Evolutionary conservation across 108 stramenopile species (phyloP).

Genomic region (Mediolabrus comicus): DNA sequence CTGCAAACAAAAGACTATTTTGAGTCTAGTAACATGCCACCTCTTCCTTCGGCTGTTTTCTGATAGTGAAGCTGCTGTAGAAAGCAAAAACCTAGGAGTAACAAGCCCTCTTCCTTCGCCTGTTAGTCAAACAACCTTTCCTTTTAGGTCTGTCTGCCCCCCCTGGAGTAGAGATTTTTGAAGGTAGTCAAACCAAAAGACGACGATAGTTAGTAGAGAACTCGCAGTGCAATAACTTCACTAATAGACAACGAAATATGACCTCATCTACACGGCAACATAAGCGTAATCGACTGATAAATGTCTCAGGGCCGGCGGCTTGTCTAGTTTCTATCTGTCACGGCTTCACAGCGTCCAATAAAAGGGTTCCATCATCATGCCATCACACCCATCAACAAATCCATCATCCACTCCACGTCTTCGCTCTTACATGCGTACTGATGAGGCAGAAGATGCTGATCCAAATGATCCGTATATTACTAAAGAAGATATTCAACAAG

Average conservation of each 20-base stretch:
- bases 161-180: too few relatives aligned
- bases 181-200: too few relatives aligned
- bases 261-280: not conserved
- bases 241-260: not conserved
- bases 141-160: too few relatives aligned
- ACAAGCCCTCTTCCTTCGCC: too few relatives aligned
- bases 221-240: not conserved
- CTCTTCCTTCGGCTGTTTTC: too few relatives aligned
- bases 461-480: conserved; percentile 26
- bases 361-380: not conserved
- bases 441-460: conserved; percentile 4
- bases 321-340: conserved; percentile 2
- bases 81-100: too few relatives aligned
- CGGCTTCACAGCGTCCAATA: conserved; percentile 14
- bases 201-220: too few relatives aligned
- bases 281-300: not conserved
- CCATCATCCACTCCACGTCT: conserved; percentile 22
- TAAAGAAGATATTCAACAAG: conserved; percentile 7
- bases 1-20: too few relatives aligned
- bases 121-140: too few relatives aligned
- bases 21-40: too few relatives aligned
- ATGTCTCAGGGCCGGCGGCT: not conserved
- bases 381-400: conserved; percentile 13
- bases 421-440: conserved; percentile 35
- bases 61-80: too few relatives aligned